Base-by-base conservation (phyloP, 2,329 filamentous ascomycete species). In the Colletotrichum magnum region DNA sequence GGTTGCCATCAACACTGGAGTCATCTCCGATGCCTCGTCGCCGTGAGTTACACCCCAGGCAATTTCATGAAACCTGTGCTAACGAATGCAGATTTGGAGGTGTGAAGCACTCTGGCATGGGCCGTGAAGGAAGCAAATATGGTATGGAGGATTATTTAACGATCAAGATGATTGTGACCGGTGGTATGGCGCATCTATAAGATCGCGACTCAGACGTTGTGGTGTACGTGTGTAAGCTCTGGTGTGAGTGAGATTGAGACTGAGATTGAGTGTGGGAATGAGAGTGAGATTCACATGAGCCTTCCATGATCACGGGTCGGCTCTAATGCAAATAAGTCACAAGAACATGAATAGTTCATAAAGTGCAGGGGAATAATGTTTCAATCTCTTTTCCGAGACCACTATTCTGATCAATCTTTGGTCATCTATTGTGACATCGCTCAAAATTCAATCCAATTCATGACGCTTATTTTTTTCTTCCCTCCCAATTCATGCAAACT, bases 1-100 rank as follows among this genome's bases (percentile, higher is more conserved):
- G 90, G 86, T 92, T 5, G 90, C 88, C 62, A 85, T 90, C 41
- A 90, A 90, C 75, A 90, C 87, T 2, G 89, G 88, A 15, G 64
- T 81, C 24, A 73, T 77, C 16, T 72, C 69, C 1, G 71, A 72
- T 21, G 53, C 71, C 2, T 64, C 64, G 21, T 61, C 70, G 45
- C 72, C 71, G 64, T 90, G 56, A 71, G 69, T 68, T 41, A 12
- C 7, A 5, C 12, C 12, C 6, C 6, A 15, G 10, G 16, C 1
- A 10, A 4, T 24, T 7, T 2, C 9, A 6, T 28, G 3, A 43
- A 21, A 21, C 2, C 9, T 2, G 13, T 10, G 18, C 56, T 69
- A 48, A 70, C 21, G 6, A 18, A 2, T 2, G 3, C 9, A 71
- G 68, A 16, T 74, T 74, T 16, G 72, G 72, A 4, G 72, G 70